A percentile compares a stretch with the other conserved stretches of the same genome.
phyloP scores from a whole-genome alignment of 805 yeast species.

The Lipomyces mesembrius region DNA sequence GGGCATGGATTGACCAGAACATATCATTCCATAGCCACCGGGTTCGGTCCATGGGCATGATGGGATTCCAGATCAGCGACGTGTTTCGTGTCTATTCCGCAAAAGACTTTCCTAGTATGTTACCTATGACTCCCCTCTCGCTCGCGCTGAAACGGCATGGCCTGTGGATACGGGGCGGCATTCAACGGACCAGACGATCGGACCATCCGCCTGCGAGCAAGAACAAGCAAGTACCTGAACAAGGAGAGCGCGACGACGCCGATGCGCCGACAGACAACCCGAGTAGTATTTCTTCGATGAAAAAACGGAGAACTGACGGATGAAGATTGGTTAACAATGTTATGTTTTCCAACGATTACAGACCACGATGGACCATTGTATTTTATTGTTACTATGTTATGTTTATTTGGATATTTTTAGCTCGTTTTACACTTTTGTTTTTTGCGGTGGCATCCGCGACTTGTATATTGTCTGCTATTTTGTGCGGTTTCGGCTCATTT shows the following conservation, averaged over 20 bases:
- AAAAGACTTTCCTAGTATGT: constrained; percentile 46
- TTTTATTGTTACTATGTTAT: background rate
- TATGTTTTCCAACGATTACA: background rate
- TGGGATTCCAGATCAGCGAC: constrained; percentile 39
- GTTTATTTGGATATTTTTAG: background rate
- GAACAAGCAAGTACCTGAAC: background rate
- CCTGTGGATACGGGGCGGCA: constrained; percentile 35
- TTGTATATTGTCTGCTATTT: background rate
- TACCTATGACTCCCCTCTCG: constrained; percentile 34
- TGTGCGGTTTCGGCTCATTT: background rate
- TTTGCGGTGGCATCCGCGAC: background rate
- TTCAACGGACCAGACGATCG: constrained; percentile 26
- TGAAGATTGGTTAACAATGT: background rate
- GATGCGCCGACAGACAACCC: background rate
- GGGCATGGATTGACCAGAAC: constrained; percentile 42
- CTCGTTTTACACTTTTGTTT: background rate
- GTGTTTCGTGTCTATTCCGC: constrained; percentile 46
- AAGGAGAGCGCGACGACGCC: background rate
- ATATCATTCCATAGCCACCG: constrained; percentile 23
- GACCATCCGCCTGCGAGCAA: background rate
- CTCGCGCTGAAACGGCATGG: constrained; percentile 33
- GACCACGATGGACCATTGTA: too few species aligned
- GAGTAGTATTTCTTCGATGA: background rate
- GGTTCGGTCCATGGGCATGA: constrained; percentile 32
- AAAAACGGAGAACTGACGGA: background rate